Percentiles rank a stretch among this genome's conserved stretches.
Conservation (phyloP, 441 rosid species). For the Populus hybrid region DNA sequence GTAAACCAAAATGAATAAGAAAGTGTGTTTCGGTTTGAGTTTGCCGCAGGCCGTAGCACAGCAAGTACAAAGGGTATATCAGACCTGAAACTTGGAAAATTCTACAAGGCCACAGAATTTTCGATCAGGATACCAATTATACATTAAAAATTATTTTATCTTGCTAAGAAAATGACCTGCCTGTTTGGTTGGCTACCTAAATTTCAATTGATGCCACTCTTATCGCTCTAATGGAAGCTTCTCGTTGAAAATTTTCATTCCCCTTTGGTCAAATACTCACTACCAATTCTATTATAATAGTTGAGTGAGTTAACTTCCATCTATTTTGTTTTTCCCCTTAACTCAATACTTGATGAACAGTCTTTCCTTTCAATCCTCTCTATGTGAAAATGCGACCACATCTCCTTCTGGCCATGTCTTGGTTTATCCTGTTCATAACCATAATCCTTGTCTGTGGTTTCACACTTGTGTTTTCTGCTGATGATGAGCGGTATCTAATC, state of each 20-base stretch:
- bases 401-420: not conserved
- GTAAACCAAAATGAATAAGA: not conserved
- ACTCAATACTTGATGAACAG: not conserved
- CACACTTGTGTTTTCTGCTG: not conserved
- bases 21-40: too few species aligned
- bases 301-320: not conserved
- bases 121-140: not conserved
- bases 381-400: too few species aligned
- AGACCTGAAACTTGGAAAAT: not conserved
- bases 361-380: not conserved
- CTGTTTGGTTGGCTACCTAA: not conserved
- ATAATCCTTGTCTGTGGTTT: not conserved
- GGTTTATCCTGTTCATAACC: not conserved
- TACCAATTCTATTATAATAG: not conserved
- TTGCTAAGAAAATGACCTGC: not conserved
- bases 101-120: not conserved
- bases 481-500: slow-evolving; percentile 1
- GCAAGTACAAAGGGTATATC: not conserved
- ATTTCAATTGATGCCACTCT: not conserved
- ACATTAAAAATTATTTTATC: not conserved
- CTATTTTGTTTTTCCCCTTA: not conserved
- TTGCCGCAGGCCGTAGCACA: not conserved
- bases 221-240: not conserved
- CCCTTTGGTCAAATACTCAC: not conserved
- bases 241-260: not conserved